Evolutionary conservation across 2,329 filamentous ascomycete genomes (phyloP).

Genomic region (Hypoxylon sp.): DNA sequence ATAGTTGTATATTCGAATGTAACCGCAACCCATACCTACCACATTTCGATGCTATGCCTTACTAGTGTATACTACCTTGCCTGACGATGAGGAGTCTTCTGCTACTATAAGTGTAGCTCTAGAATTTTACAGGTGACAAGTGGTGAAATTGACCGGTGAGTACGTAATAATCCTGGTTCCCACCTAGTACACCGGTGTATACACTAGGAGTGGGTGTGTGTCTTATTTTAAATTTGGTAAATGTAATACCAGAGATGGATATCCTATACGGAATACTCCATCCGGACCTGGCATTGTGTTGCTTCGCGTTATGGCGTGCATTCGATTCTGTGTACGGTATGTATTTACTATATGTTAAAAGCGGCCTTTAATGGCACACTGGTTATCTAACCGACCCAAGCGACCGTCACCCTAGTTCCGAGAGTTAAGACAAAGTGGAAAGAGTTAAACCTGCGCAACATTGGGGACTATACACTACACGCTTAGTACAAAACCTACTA

Average conservation of each 20-base stretch:
- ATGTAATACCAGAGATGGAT: conserved; percentile 1
- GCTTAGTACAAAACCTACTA: conserved; percentile 3
- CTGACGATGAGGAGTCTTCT: conserved; percentile 3
- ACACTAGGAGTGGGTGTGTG: background rate
- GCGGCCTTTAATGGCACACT: conserved; percentile 8
- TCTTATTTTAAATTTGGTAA: conserved; percentile 6
- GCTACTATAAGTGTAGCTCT: background rate
- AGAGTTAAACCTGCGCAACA: conserved; percentile 15
- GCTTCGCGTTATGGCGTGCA: conserved; percentile 30
- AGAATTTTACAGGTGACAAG: conserved; percentile 28
- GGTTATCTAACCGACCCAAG: conserved; percentile 35
- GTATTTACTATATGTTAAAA: conserved; percentile 2
- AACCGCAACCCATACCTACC: conserved; percentile 34
- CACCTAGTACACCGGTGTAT: conserved; percentile 8
- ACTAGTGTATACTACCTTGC: conserved; percentile 29
- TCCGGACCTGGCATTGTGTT: conserved; percentile 24
- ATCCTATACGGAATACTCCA: conserved; percentile 21
- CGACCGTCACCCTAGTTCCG: conserved; percentile 28
- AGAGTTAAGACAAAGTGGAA: background rate
- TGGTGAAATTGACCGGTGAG: conserved; percentile 39
- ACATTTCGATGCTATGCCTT: conserved; percentile 30
- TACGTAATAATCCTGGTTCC: conserved; percentile 27
- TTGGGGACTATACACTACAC: conserved; percentile 4
- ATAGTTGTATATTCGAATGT: conserved; percentile 34
- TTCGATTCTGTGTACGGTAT: conserved; percentile 8